phyloP scores from a whole-genome alignment of 331 rosid genomes.

The Arachis monticola region DNA sequence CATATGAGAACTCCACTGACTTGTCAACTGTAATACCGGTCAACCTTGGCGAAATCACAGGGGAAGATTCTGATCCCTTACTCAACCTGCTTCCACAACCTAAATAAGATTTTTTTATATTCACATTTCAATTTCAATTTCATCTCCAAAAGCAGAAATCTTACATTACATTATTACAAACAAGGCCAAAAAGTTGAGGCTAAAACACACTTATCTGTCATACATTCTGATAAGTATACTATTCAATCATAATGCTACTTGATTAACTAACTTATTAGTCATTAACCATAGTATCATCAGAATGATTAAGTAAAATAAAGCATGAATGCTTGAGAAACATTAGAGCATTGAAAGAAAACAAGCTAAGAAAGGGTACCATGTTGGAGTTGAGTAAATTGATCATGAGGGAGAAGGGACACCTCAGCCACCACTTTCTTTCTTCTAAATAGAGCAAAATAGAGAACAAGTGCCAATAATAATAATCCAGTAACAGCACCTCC shows the following conservation, averaged over 20 bases:
- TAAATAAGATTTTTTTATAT: constrained; percentile 28
- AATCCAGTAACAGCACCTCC: constrained; percentile 66
- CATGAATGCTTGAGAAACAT: neutral
- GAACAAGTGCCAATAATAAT: constrained; percentile 48
- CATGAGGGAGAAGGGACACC: constrained; percentile 50
- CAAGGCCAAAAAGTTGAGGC: neutral
- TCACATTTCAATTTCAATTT: too few species aligned
- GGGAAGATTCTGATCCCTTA: constrained; percentile 54
- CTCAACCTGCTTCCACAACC: constrained; percentile 51
- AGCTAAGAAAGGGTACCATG: constrained; percentile 38
- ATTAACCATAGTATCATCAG: neutral
- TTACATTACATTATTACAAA: too few species aligned
- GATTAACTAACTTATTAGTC: neutral
- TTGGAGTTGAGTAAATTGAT: constrained; percentile 50
- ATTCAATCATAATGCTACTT: neutral
- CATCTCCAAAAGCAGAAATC: too few species aligned
- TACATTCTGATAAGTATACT: neutral
- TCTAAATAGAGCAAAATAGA: constrained; percentile 53
- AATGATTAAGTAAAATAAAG: neutral
- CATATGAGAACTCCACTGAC: constrained; percentile 87
- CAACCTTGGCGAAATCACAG: constrained; percentile 50
- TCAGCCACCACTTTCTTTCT: constrained; percentile 55
- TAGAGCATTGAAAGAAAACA: neutral
- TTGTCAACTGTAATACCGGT: constrained; percentile 79
- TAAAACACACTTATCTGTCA: neutral